Base-by-base conservation (phyloP, 345 rosid genomes). In the Boechera divaricarpa region DNA sequence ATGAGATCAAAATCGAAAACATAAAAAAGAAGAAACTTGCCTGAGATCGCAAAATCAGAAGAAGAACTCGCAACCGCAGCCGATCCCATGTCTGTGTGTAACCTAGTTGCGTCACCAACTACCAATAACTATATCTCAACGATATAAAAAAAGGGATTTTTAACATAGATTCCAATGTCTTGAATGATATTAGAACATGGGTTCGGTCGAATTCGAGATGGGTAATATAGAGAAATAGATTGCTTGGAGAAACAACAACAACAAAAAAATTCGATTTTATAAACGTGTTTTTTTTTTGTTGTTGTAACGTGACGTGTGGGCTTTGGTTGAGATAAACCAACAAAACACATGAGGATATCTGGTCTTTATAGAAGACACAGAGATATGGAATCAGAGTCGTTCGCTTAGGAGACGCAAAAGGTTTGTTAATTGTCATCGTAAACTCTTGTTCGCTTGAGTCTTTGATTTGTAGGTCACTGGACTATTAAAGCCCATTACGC, bases 241-340 rank as follows among this genome's bases (percentile, higher is more conserved):
- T 67, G 74, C 38, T 62, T 61, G 35, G 51, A 10, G 44, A 48
- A 69, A 29, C 21, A 32, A 61, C 24, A 58, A 47, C 36, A 11
- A 36, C 7, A 48, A 1, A 13, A 38, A 7, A 35, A 18, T 48
- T 7, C 2, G 21, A 24, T 67, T 33, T 58, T 15, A 29, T 29
- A n/a, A 4, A 18, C 0, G 12, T 26, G n/a, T 11, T 52, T 44
- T 31, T 41, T 53, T n/a, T 16, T 11, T 24, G 4, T 16, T 5
- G 7, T 52, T 44, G 52, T 69, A 77, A 70, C 80, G 71, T 77
- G 81, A 72, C 81, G 81, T 78, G 81, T 72, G 73, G 81, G 81
- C 29, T 77, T 70, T 16, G 77, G 67, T 70, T 56, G 6, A 77
- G 80, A 45, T 54, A 70, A 57, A 69, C 42, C 70, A 63, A 63